Percentiles rank a stretch among this genome's conserved stretches.
Evolutionary conservation across 2,329 filamentous ascomycete species (phyloP).

Genomic region (Neofusicoccum ribis): DNA sequence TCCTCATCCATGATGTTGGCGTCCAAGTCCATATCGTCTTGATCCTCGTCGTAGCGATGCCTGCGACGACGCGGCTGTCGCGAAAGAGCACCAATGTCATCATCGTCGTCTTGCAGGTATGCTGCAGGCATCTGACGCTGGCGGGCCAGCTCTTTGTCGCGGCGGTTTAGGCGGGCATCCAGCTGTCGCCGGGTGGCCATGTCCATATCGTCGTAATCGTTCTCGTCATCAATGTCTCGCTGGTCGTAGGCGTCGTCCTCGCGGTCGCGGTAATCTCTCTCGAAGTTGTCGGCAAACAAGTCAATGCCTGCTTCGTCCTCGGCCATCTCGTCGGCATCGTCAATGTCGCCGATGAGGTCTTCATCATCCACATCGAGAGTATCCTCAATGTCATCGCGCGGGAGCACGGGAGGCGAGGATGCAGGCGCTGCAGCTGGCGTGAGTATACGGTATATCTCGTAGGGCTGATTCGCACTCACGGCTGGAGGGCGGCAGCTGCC

Average conservation of each 20-base stretch:
- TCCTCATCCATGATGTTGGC: slow-evolving; percentile 96
- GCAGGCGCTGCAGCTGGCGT: slow-evolving; percentile 46
- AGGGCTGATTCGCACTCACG: slow-evolving; percentile 48
- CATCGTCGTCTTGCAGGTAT: slow-evolving; percentile 78
- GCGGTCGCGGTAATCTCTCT: slow-evolving; percentile 58
- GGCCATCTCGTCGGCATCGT: slow-evolving; percentile 67
- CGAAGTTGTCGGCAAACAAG: slow-evolving; percentile 69
- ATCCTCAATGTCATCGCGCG: slow-evolving; percentile 68
- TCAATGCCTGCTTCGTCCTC: slow-evolving; percentile 71
- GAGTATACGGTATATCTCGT: background rate
- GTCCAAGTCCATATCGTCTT: slow-evolving; percentile 83
- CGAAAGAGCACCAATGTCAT: slow-evolving; percentile 80
- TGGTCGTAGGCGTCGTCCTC: slow-evolving; percentile 65
- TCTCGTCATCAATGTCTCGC: slow-evolving; percentile 72
- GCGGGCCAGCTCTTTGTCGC: slow-evolving; percentile 71
- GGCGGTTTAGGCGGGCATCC: slow-evolving; percentile 70
- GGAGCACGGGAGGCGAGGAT: slow-evolving; percentile 66
- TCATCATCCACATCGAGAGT: slow-evolving; percentile 54
- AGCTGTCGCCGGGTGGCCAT: slow-evolving; percentile 66
- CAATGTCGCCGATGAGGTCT: slow-evolving; percentile 64
- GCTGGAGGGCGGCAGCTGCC: slow-evolving; percentile 61
- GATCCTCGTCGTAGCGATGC: slow-evolving; percentile 91
- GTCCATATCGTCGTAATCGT: slow-evolving; percentile 69
- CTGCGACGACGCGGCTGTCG: slow-evolving; percentile 81
- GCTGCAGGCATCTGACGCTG: slow-evolving; percentile 68